These are phyloP conservation scores for Penicillium crystallinum DNA, from an alignment of 495 filamentous ascomycete genomes.

Conservation along the genomic window DNA sequence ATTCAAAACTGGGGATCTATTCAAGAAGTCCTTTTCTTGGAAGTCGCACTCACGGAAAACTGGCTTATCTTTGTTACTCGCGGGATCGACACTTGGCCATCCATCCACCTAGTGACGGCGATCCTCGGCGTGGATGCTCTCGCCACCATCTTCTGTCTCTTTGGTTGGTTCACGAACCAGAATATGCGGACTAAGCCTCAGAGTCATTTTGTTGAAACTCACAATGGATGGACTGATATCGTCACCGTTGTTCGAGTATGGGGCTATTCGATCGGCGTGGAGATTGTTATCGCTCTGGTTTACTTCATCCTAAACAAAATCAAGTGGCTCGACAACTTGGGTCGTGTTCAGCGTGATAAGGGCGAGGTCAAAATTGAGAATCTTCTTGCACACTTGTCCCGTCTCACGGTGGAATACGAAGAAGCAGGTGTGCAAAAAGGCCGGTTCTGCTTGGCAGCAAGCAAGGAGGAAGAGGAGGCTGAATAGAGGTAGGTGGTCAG, in stretches of 20 bases:
- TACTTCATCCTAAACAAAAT: slow-evolving; percentile 68
- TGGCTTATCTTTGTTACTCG: slow-evolving; percentile 75
- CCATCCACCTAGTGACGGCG: slow-evolving; percentile 60
- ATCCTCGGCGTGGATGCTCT: slow-evolving; percentile 63
- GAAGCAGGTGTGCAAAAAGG: slow-evolving; percentile 39
- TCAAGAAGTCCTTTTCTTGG: slow-evolving; percentile 66
- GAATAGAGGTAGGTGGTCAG: slow-evolving; percentile 19
- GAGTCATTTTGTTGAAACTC: slow-evolving; percentile 40
- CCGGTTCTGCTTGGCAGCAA: slow-evolving; percentile 33
- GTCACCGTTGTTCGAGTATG: slow-evolving; percentile 76
- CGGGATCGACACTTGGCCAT: slow-evolving; percentile 60
- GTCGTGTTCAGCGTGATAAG: slow-evolving; percentile 61
- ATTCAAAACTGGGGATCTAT: slow-evolving; percentile 65
- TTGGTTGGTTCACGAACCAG: slow-evolving; percentile 61
- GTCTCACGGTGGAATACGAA: slow-evolving; percentile 67
- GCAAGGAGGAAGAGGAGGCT: slow-evolving; percentile 41
- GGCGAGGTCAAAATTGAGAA: slow-evolving; percentile 73
- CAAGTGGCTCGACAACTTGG: slow-evolving; percentile 63
- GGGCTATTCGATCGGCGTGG: slow-evolving; percentile 68
- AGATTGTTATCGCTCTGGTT: slow-evolving; percentile 69
- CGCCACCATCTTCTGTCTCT: slow-evolving; percentile 65
- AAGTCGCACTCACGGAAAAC: slow-evolving; percentile 69
- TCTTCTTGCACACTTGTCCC: slow-evolving; percentile 62
- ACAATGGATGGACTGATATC: slow-evolving; percentile 63
- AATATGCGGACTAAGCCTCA: slow-evolving; percentile 40